Conservation (phyloP, 768 basidiomycete genomes). For the Favolaschia claudopus region DNA sequence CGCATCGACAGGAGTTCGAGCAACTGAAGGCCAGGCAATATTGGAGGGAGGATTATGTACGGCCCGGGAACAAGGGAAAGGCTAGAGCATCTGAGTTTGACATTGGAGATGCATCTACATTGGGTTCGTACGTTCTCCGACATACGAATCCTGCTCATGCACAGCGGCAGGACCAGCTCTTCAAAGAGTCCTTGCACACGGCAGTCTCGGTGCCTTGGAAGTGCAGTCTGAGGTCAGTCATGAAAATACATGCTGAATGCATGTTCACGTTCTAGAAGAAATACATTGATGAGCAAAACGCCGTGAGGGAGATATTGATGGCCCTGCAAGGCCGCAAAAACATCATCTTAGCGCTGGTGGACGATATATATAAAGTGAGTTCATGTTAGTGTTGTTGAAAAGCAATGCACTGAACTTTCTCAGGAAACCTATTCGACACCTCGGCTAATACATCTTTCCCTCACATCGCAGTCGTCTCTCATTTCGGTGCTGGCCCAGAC, state of each 20-base stretch:
- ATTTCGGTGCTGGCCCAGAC: conserved; percentile 62
- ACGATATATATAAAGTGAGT: conserved; percentile 42
- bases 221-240: conserved; percentile 51
- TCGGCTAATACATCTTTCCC: conserved; percentile 71
- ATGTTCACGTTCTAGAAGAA: too few species aligned
- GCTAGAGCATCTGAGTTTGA: conserved; percentile 66
- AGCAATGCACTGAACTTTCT: not conserved
- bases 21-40: conserved; percentile 70
- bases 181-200: conserved; percentile 44
- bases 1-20: conserved; percentile 66
- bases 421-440: conserved; percentile 64
- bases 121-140: conserved; percentile 52
- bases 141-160: not conserved
- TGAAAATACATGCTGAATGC: too few species aligned
- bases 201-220: conserved; percentile 45
- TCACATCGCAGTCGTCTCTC: conserved; percentile 70
- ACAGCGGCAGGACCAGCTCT: conserved; percentile 52
- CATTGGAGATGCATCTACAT: conserved; percentile 74
- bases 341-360: conserved; percentile 54
- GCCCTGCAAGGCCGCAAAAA: conserved; percentile 77
- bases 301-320: conserved; percentile 80
- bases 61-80: conserved; percentile 53
- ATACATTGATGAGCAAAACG: conserved; percentile 78
- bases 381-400: not conserved
- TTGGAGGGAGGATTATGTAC: conserved; percentile 66